Base-by-base conservation (phyloP, 176 grass and related monocot genomes). In the Rhynchospora pubera region DNA sequence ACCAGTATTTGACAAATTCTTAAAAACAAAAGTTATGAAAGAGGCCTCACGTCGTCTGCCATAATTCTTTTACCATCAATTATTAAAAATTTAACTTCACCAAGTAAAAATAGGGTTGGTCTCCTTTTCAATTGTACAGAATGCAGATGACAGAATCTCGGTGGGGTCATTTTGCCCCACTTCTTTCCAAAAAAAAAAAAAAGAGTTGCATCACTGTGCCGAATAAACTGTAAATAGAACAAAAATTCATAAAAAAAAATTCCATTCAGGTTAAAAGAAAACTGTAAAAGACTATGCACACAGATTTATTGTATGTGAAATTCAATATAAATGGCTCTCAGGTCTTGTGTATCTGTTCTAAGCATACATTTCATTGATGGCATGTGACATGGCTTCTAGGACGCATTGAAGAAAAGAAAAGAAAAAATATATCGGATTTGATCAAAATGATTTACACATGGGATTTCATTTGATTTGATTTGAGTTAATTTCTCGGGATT, bases 341-440 rank as follows among this genome's bases (percentile, higher is more conserved):
- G 78, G 48, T 81, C n/a, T 64, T 44, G 60, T 81, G 63, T 7
- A 81, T 65, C 78, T 81, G 78, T 26, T 81, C 58, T 46, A 50
- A 39, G 51, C 39, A 81, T 62, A 81, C 23, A 21, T 73, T 65
- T 65, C 78, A 81, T 65, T 45, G 78, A 48, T 62, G 78, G 39
- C 44, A 62, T 22, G 47, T 22, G 78, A 19, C 78, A 62, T 64
- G 24, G 45, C 23, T 46, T 81, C 39, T 21, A 11, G 44, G 34
- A 62, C 64, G 58, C 19, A 81, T 1, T 22, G 60, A 65, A 65
- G 10, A 57, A 58, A 43, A 21, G n/a, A 58, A 79, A 39, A 30
- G 48, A 79, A 79, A 7, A 65, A 81, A 59, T 3, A 39, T 39
- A 39, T 39, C 1, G 34, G 34, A 1, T 5, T 5, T 39, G 34